These are phyloP conservation scores for Castanea sativa DNA, from an alignment of 306 rosid genomes.

Conservation along the genomic window DNA sequence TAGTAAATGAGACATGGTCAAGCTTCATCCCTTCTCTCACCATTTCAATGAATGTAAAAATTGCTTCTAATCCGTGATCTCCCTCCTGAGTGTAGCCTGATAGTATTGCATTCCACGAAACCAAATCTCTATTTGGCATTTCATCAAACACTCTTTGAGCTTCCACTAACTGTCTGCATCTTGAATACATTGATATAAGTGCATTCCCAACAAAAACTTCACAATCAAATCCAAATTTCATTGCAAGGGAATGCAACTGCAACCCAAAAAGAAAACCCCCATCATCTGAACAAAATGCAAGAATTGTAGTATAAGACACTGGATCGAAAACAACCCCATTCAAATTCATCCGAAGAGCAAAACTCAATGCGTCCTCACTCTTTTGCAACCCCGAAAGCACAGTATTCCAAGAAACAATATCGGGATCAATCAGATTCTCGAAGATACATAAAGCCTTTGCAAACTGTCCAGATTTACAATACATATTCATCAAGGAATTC, in stretches of 20 bases:
- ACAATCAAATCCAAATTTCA: constrained; percentile 52
- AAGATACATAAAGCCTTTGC: constrained; percentile 48
- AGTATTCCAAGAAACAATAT: constrained; percentile 85
- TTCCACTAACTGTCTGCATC: constrained; percentile 47
- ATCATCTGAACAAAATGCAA: constrained; percentile 54
- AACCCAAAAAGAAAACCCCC: constrained; percentile 57
- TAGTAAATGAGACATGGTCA: constrained; percentile 72
- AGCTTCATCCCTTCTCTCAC: constrained; percentile 54
- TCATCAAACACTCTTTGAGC: constrained; percentile 67
- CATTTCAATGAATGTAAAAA: constrained; percentile 53
- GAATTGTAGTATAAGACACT: constrained; percentile 60
- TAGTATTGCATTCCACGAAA: constrained; percentile 78
- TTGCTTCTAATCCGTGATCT: constrained; percentile 57
- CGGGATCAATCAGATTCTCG: constrained; percentile 48
- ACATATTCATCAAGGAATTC: constrained; percentile 84
- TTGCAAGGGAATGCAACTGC: constrained; percentile 60
- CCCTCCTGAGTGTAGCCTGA: constrained; percentile 79
- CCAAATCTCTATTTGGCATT: constrained; percentile 57
- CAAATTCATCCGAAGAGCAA: constrained; percentile 51
- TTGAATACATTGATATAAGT: constrained; percentile 65
- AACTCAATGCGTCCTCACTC: constrained; percentile 55
- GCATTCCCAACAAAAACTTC: constrained; percentile 82
- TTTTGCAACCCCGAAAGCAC: constrained; percentile 67
- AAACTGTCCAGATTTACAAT: constrained; percentile 53
- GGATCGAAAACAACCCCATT: constrained; percentile 65